Evolutionary conservation across 169 alveolate genomes (phyloP).

Genomic region (Eimeria maxima): DNA sequence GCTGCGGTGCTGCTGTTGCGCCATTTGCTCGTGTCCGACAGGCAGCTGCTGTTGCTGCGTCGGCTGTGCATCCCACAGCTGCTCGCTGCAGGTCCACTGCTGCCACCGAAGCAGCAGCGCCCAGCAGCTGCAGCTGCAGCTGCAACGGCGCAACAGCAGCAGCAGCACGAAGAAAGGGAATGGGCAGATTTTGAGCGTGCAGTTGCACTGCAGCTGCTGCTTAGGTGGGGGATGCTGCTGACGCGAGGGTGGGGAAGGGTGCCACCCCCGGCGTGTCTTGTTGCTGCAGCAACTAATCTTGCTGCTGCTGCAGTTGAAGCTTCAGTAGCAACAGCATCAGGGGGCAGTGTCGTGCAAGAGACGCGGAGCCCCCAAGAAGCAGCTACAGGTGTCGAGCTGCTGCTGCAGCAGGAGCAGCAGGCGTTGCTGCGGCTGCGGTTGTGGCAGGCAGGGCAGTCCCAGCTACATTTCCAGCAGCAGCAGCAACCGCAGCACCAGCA

Average conservation of each 20-base stretch:
- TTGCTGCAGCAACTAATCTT: constrained; percentile 55
- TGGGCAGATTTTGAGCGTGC: constrained; percentile 23
- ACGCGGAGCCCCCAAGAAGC: constrained; percentile 27
- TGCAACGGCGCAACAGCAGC: constrained; percentile 22
- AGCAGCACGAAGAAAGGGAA: constrained; percentile 27
- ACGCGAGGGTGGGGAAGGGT: constrained; percentile 14
- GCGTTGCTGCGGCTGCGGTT: constrained; percentile 49
- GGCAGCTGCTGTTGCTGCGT: constrained; percentile 38
- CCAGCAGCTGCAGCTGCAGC: not conserved
- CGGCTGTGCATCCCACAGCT: constrained; percentile 30
- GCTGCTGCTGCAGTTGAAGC: constrained; percentile 60
- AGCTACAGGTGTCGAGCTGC: constrained; percentile 43
- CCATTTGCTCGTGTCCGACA: constrained; percentile 1
- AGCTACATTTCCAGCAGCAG: not conserved
- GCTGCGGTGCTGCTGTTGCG: constrained; percentile 56
- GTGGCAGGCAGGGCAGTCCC: constrained; percentile 38
- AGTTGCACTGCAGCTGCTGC: constrained; percentile 32
- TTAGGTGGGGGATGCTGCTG: constrained; percentile 44
- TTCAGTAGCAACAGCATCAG: not conserved
- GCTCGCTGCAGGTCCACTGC: constrained; percentile 64
- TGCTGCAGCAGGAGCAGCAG: constrained; percentile 53
- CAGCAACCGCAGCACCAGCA: constrained; percentile 49
- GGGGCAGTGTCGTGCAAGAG: not conserved
- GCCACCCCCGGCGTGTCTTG: constrained; percentile 40
- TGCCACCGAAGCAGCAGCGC: constrained; percentile 43